Evolutionary conservation across 164 flowering plant genomes (phyloP).

Genomic region (Vitis amurensis): DNA sequence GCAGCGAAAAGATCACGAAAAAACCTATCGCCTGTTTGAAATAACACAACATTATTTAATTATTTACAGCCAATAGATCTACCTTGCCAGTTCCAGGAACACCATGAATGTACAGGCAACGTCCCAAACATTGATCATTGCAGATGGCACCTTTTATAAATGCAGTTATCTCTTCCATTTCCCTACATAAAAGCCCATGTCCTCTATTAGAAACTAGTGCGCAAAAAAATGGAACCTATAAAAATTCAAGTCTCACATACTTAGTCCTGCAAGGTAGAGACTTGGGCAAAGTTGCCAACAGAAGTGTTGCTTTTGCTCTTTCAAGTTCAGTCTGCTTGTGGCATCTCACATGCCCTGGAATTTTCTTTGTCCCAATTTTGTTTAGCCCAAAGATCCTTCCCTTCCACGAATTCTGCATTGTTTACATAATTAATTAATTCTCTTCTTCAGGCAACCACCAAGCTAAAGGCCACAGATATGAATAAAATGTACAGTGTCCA

Average conservation of each 20-base stretch:
- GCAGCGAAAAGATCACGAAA: neutral
- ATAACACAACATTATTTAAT: neutral
- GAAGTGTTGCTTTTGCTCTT: constrained; percentile 74
- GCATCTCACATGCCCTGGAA: constrained; percentile 82
- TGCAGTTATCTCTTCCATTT: constrained; percentile 88
- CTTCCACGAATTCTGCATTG: constrained; percentile 66
- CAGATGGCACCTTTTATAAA: constrained; percentile 80
- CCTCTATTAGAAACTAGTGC: neutral
- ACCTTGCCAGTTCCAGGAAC: constrained; percentile 99
- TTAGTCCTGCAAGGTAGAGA: constrained; percentile 83
- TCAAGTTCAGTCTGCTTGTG: constrained; percentile 89
- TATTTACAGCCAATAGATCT: constrained; percentile 3
- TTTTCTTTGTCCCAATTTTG: constrained; percentile 77
- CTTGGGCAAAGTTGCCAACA: constrained; percentile 81
- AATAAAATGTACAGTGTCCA: constrained; percentile 7
- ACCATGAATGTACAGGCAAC: constrained; percentile 96
- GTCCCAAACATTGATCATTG: constrained; percentile 86
- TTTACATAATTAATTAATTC: constrained; percentile 2
- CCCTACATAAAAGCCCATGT: constrained; percentile 44
- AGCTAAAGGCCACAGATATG: neutral
- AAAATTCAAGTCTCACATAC: constrained; percentile 41
- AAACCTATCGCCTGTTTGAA: neutral
- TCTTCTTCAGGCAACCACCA: constrained; percentile 1
- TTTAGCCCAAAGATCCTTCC: constrained; percentile 85
- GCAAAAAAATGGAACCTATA: neutral